phyloP scores from a whole-genome alignment of 192 early-diverging fungal species.

The Umbelopsis sp. region DNA sequence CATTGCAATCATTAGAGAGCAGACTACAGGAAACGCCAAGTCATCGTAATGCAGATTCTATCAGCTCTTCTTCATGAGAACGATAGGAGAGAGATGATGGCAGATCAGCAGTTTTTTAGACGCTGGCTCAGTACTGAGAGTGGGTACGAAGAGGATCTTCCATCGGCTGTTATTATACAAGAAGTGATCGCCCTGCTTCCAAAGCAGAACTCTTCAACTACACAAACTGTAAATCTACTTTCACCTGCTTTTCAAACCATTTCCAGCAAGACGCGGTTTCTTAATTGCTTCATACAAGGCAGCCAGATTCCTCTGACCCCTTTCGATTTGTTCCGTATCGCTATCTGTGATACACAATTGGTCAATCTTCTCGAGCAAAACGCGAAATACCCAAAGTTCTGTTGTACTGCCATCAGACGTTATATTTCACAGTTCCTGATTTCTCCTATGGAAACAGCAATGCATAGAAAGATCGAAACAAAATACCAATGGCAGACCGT shows the following conservation, averaged over 20 bases:
- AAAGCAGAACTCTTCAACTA: constrained; percentile 4
- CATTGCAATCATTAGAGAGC: neutral
- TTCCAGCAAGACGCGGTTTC: constrained; percentile 5
- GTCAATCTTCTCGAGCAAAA: constrained; percentile 6
- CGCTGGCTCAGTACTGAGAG: constrained; percentile 14
- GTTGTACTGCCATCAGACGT: neutral
- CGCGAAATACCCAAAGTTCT: constrained; percentile 11
- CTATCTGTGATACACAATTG: constrained; percentile 14
- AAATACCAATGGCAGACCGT: constrained; percentile 2
- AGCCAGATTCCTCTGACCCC: constrained; percentile 15
- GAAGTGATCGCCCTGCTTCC: constrained; percentile 3
- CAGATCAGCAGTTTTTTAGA: constrained; percentile 11
- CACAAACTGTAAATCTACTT: neutral
- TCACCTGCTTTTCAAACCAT: constrained; percentile 12
- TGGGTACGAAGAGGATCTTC: constrained; percentile 4
- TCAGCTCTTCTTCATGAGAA: constrained; percentile 9
- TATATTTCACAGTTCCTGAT: constrained; percentile 3
- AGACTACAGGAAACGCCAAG: constrained; percentile 2
- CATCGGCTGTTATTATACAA: constrained; percentile 3
- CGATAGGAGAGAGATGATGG: constrained; percentile 13
- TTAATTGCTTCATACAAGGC: constrained; percentile 7
- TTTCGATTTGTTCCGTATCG: constrained; percentile 12
- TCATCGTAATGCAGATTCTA: constrained; percentile 10
- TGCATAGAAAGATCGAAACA: constrained; percentile 7
- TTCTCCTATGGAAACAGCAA: neutral